Evolutionary conservation across 2,329 filamentous ascomycete species (phyloP).

Genomic region (Colletotrichum sp.): DNA sequence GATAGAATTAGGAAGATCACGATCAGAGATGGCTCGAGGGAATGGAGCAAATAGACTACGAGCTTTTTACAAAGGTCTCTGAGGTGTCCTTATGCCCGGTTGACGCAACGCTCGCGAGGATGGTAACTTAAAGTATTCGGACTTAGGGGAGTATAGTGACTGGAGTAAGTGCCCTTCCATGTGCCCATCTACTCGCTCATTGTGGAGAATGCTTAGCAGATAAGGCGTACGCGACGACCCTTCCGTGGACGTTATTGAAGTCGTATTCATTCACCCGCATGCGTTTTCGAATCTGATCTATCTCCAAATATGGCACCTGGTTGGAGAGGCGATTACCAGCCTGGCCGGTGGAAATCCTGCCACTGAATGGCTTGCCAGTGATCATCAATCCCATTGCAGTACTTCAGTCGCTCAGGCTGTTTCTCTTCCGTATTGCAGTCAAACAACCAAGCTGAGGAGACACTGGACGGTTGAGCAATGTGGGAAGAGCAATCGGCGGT

Average conservation of each 20-base stretch:
- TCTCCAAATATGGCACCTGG: too few relatives aligned
- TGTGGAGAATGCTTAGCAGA: background rate
- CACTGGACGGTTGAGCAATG: background rate
- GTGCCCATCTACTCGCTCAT: background rate
- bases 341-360: background rate
- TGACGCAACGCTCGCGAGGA: background rate
- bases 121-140: background rate
- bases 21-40: background rate
- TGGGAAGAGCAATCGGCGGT: background rate
- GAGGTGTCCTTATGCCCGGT: accelerated
- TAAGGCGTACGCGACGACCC: background rate
- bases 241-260: background rate
- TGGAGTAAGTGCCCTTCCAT: background rate
- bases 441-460: background rate
- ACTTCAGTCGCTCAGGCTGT: background rate
- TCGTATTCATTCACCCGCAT: background rate
- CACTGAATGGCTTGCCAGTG: background rate
- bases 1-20: background rate
- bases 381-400: background rate
- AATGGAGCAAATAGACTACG: background rate
- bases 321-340: too few relatives aligned
- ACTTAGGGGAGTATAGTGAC: background rate
- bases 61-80: background rate
- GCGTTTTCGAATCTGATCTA: background rate
- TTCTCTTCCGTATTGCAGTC: background rate